Evolutionary conservation across 2,329 filamentous ascomycete genomes (phyloP), one percentile per base, ranked within the genome.

Genomic region (Stemphylium lycopersici): DNA sequence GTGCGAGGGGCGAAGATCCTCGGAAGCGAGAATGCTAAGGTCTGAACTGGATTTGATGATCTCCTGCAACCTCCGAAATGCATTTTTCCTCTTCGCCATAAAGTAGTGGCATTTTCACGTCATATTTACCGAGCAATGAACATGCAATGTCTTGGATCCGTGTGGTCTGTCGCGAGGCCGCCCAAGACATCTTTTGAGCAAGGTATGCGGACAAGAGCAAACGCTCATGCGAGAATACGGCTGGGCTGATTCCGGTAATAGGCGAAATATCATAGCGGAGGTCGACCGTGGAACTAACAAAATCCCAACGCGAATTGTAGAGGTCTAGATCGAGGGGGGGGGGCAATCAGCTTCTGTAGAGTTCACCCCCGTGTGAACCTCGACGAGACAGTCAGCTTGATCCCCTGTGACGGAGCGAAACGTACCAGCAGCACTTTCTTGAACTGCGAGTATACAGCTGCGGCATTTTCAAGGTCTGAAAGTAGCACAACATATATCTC

Each of bases 401-500:
- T 8, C 13, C 4, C 15, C 16, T 38, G 36, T 3, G 4, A 3
- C 8, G 10, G 10, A 16, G 10, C 16, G 10, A 11, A 13, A 12
- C 29, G 11, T 34, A 44, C 47, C 47, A 49, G 15, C 38, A 31
- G n/a, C 47, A 49, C 3, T 4, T 10, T 15, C n/a, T 37, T 7
- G 4, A 49, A 13, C 8, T 49, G 15, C 5, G 16, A n/a, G 2
- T 12, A 6, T 8, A 7, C 7, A 22, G 26, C 20, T 36, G 29
- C 7, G 20, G 12, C 31, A 2, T 10, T 3, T 12, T 34, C 38
- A 4, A 49, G 15, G 8, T 49, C 47, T 4, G 46, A 46, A 2
- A 60, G 18, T 13, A 37, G 62, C 7, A 48, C 55, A 5, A 54
- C 60, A 22, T 61, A 65, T 6, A 47, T 24, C 39, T n/a, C 6